Conservation (phyloP, 2,329 filamentous ascomycete genomes). For the Paraphoma chrysanthemicola region DNA sequence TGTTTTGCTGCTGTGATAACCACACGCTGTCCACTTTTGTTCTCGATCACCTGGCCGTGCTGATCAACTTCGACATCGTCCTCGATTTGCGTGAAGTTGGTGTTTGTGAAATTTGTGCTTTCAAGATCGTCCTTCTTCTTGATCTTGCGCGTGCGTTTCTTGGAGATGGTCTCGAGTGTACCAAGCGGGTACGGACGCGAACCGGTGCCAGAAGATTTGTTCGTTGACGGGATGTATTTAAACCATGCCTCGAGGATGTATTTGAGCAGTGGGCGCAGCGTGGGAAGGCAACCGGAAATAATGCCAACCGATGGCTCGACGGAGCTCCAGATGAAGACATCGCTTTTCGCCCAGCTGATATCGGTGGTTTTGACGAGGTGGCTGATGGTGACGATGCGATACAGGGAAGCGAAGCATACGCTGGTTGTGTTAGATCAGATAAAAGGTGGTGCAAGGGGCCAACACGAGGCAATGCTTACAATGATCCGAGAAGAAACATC, state of each 20-base stretch:
- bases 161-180: conserved; percentile 29
- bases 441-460: not conserved
- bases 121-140: conserved; percentile 18
- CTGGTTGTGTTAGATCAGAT: conserved; percentile 3
- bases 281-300: conserved; percentile 33
- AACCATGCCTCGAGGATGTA: conserved; percentile 15
- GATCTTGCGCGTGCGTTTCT: conserved; percentile 29
- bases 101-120: conserved; percentile 14
- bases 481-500: conserved; percentile 34
- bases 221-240: conserved; percentile 14
- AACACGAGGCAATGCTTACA: conserved; percentile 16
- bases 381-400: conserved; percentile 33
- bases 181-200: conserved; percentile 12
- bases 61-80: conserved; percentile 2
- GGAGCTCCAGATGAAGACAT: conserved; percentile 37
- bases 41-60: not conserved
- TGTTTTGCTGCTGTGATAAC: not conserved
- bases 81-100: conserved; percentile 12
- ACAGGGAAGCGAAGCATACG: conserved; percentile 35
- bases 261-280: conserved; percentile 27
- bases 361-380: conserved; percentile 24
- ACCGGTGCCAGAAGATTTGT: conserved; percentile 9
- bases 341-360: conserved; percentile 35
- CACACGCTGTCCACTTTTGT: not conserved
- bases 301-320: conserved; percentile 37